These are phyloP conservation scores for Clonostachys sp. DNA, from an alignment of 2,329 filamentous ascomycete genomes.

Conservation along the genomic window DNA sequence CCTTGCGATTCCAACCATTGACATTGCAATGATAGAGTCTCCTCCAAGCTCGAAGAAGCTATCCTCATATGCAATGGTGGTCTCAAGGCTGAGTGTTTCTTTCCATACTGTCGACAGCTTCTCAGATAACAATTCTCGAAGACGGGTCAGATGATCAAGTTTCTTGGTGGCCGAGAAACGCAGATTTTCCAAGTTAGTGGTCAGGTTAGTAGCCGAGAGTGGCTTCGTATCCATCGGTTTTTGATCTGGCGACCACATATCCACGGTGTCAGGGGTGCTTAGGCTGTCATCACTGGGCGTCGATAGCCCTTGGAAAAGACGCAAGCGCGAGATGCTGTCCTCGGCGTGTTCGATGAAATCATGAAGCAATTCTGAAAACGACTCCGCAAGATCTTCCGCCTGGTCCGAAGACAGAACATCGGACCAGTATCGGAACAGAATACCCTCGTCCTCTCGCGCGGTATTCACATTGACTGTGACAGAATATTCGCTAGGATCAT, in stretches of 20 bases:
- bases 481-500: constrained; percentile 20
- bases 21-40: constrained; percentile 48
- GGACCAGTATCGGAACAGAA: constrained; percentile 13
- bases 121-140: constrained; percentile 3
- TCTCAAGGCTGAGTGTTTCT: constrained; percentile 3
- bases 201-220: neutral
- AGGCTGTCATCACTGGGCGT: neutral
- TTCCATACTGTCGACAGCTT: constrained; percentile 5
- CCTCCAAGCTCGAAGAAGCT: constrained; percentile 28
- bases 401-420: constrained; percentile 7
- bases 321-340: constrained; percentile 7
- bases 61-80: constrained; percentile 3
- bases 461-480: constrained; percentile 20
- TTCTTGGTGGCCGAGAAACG: neutral
- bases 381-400: constrained; percentile 7
- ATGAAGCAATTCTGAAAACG: constrained; percentile 8
- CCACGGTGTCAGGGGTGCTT: neutral
- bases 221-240: neutral
- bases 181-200: neutral
- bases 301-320: constrained; percentile 1
- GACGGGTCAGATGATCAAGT: neutral
- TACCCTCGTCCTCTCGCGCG: constrained; percentile 12
- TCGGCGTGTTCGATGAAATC: constrained; percentile 10
- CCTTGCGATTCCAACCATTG: constrained; percentile 36
- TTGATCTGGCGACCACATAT: neutral